These are phyloP conservation scores for Colletotrichum siamense DNA, from an alignment of 2,329 filamentous ascomycete species.

Conservation along the genomic window DNA sequence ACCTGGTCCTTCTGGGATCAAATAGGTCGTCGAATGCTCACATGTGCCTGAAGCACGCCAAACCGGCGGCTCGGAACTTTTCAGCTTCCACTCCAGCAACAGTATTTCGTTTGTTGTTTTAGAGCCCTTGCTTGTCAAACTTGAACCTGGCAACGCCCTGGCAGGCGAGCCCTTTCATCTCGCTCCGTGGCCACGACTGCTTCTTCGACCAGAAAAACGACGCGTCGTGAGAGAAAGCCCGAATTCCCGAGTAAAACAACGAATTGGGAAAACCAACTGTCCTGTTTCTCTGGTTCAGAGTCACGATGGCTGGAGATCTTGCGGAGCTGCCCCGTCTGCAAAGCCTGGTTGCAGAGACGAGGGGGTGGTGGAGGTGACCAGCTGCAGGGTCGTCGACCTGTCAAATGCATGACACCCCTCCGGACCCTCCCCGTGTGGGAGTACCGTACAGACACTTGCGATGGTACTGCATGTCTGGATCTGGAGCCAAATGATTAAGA, in stretches of 20 bases:
- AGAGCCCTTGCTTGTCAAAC: not conserved
- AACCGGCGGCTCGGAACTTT: not conserved
- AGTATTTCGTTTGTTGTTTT: not conserved
- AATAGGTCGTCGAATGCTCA: not conserved
- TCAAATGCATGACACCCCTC: not conserved
- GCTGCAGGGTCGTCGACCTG: slow-evolving; percentile 5
- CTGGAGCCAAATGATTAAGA: not conserved
- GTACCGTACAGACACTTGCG: not conserved
- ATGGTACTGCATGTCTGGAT: slow-evolving; percentile 1
- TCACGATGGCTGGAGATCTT: not conserved
- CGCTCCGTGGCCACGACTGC: not conserved
- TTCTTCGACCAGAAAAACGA: not conserved
- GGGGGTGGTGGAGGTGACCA: not conserved
- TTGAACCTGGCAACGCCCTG: not conserved
- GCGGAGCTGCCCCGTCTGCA: not conserved
- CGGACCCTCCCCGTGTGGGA: not conserved
- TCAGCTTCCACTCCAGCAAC: not conserved
- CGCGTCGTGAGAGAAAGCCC: not conserved
- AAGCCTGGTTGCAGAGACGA: not conserved
- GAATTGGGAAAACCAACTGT: not conserved
- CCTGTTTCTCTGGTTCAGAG: not conserved
- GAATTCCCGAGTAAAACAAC: not conserved
- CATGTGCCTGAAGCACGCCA: not conserved
- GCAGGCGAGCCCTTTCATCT: not conserved
- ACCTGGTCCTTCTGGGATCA: not conserved